These are phyloP conservation scores for Starmerella etchellsii DNA, from an alignment of 805 yeast species.

Conservation along the genomic window DNA sequence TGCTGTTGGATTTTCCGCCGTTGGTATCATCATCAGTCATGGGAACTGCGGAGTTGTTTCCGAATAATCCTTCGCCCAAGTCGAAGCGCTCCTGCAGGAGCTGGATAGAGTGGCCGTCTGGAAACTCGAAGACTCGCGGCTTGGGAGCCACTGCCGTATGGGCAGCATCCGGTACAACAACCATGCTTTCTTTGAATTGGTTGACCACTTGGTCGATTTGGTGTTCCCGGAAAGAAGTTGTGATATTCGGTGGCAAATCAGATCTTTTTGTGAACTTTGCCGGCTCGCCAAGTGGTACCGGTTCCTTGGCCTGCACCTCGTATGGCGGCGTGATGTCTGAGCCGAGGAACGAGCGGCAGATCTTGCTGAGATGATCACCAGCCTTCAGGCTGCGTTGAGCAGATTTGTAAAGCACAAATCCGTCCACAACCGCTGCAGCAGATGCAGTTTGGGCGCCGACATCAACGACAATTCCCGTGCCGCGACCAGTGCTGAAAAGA, in stretches of 20 bases:
- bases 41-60: slow-evolving; percentile 13
- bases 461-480: slow-evolving; percentile 76
- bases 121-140: slow-evolving; percentile 46
- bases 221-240: slow-evolving; percentile 42
- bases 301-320: slow-evolving; percentile 36
- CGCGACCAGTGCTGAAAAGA: slow-evolving; percentile 78
- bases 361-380: slow-evolving; percentile 45
- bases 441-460: slow-evolving; percentile 67
- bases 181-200: slow-evolving; percentile 54
- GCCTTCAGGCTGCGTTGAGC: slow-evolving; percentile 54
- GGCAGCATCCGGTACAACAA: slow-evolving; percentile 14
- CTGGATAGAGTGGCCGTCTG: slow-evolving; percentile 47
- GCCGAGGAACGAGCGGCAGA: slow-evolving; percentile 8
- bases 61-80: slow-evolving; percentile 61
- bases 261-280: slow-evolving; percentile 26
- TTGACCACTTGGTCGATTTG: slow-evolving; percentile 45
- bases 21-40: not conserved
- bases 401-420: slow-evolving; percentile 33
- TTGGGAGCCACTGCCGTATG: slow-evolving; percentile 25
- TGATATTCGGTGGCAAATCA: slow-evolving; percentile 24
- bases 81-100: slow-evolving; percentile 48
- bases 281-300: slow-evolving; percentile 25
- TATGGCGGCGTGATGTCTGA: slow-evolving; percentile 36
- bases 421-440: slow-evolving; percentile 37
- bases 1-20: not conserved